These are phyloP conservation scores for Xerocomus subilludens DNA, from an alignment of 1,284 basidiomycete species.

Conservation along the genomic window DNA sequence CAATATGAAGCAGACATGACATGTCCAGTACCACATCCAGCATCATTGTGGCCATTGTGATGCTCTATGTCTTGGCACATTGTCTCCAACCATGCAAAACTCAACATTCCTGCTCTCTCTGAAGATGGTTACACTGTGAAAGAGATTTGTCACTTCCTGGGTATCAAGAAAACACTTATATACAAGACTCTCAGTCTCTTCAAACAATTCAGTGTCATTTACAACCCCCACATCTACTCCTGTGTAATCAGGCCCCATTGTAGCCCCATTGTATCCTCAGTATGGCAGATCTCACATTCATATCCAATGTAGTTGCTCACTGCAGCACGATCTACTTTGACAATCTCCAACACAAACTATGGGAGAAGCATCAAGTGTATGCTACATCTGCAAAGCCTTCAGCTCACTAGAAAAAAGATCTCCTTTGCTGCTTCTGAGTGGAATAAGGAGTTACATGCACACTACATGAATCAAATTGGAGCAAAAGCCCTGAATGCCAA, in stretches of 20 bases:
- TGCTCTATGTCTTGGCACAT: neutral
- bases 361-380: neutral
- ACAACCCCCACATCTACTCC: conserved; percentile 9
- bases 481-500: too few species aligned
- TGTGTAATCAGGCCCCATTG: neutral
- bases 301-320: neutral
- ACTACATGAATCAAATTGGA: too few species aligned
- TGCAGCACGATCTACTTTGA: neutral
- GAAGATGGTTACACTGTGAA: neutral
- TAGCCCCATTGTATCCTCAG: neutral
- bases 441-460: too few species aligned
- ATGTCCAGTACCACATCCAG: too few species aligned
- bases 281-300: neutral
- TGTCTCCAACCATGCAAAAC: conserved; percentile 5
- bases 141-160: neutral
- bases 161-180: conserved; percentile 11
- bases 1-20: too few species aligned
- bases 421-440: too few species aligned
- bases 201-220: neutral
- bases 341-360: neutral
- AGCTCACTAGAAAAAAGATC: too few species aligned
- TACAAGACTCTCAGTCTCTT: conserved; percentile 15
- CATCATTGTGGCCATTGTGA: too few species aligned
- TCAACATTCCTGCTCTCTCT: neutral
- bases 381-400: too few species aligned